These are phyloP conservation scores for Somion occarium DNA, from an alignment of 1,284 basidiomycete genomes.

Conservation along the genomic window DNA sequence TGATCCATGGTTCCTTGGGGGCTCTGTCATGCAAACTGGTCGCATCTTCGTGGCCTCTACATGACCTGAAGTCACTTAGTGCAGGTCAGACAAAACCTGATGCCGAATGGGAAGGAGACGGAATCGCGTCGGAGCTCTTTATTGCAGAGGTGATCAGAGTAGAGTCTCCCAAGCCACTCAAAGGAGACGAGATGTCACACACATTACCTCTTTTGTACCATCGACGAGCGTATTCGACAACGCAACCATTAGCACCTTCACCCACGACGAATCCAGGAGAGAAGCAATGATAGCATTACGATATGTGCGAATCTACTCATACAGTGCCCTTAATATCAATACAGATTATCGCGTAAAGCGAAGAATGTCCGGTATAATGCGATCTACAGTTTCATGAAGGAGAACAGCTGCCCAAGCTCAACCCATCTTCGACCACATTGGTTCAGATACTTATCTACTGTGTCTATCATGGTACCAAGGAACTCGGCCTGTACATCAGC, in stretches of 20 bases:
- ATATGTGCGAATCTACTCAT: not conserved
- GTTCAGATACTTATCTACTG: constrained; percentile 75
- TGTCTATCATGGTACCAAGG: constrained; percentile 47
- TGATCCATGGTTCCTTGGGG: constrained; percentile 52
- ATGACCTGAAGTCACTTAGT: constrained; percentile 25
- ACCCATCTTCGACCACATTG: constrained; percentile 87
- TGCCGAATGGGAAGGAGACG: constrained; percentile 24
- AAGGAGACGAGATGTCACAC: constrained; percentile 16
- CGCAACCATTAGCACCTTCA: constrained; percentile 17
- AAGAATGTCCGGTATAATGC: not conserved
- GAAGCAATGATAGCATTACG: constrained; percentile 8
- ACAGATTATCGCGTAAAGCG: constrained; percentile 4
- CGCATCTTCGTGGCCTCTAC: constrained; percentile 31
- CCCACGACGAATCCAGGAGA: constrained; percentile 2
- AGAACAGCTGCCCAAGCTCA: constrained; percentile 71
- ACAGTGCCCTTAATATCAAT: constrained; percentile 6
- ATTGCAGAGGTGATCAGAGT: constrained; percentile 44
- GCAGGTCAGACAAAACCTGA: constrained; percentile 9
- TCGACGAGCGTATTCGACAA: constrained; percentile 38
- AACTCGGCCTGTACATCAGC: constrained; percentile 44
- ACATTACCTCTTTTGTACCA: constrained; percentile 43
- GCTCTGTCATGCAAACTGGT: constrained; percentile 45
- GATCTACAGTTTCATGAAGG: constrained; percentile 61
- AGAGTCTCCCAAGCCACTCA: constrained; percentile 24
- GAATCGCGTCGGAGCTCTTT: constrained; percentile 41